Evolutionary conservation across 2,329 filamentous ascomycete species (phyloP).

Genomic region (Colletotrichum sp.): DNA sequence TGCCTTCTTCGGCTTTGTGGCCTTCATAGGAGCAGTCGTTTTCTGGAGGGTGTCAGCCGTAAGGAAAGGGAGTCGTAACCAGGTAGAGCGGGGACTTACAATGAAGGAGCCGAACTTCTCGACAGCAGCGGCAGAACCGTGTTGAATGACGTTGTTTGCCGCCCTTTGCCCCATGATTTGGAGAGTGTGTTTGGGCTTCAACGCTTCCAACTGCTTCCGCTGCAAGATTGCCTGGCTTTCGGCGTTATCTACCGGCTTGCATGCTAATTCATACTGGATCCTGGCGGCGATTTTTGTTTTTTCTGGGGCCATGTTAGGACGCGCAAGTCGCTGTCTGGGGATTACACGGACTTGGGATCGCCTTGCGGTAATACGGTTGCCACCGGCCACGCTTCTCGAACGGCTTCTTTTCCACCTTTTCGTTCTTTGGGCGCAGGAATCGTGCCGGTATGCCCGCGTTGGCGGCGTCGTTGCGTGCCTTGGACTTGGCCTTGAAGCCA

Average conservation of each 20-base stretch:
- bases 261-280: conserved; percentile 76
- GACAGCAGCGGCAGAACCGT: conserved; percentile 58
- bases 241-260: conserved; percentile 35
- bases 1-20: conserved; percentile 64
- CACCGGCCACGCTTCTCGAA: conserved; percentile 49
- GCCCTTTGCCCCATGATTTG: conserved; percentile 55
- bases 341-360: conserved; percentile 71
- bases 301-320: conserved; percentile 55
- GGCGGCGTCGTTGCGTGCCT: conserved; percentile 58
- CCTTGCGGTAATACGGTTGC: conserved; percentile 70
- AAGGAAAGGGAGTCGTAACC: neutral
- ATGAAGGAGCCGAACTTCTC: conserved; percentile 59
- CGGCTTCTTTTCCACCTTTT: conserved; percentile 49
- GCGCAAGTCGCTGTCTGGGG: neutral
- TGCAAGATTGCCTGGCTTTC: conserved; percentile 39
- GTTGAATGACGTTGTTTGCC: conserved; percentile 61
- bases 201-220: conserved; percentile 49
- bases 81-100: conserved; percentile 47
- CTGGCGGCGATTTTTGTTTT: conserved; percentile 78
- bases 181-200: conserved; percentile 54
- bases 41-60: conserved; percentile 46
- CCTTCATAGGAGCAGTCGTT: conserved; percentile 44
- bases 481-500: conserved; percentile 69
- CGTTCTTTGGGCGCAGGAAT: conserved; percentile 50
- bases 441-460: conserved; percentile 65